Percentiles rank a stretch among this genome's conserved stretches.
Evolutionary conservation across 2,329 filamentous ascomycete genomes (phyloP).

Genomic region (Fusarium solani-melongenae): DNA sequence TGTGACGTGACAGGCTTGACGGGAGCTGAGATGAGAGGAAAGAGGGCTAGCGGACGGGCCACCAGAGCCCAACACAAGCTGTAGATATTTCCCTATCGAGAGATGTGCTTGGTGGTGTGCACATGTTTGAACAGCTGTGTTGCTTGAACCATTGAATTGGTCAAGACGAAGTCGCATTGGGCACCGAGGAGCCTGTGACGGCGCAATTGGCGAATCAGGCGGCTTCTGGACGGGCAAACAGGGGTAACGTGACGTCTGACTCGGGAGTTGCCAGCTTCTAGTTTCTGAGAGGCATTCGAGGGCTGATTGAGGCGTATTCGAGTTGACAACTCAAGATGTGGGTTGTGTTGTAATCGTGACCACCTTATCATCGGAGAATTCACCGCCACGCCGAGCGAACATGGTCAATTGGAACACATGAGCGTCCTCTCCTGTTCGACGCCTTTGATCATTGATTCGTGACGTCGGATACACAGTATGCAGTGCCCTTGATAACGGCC

Average conservation of each 20-base stretch:
- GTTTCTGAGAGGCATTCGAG: not conserved
- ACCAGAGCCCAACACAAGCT: conserved; percentile 6
- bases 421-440: not conserved
- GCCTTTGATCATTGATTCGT: not conserved
- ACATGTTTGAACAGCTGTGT: conserved; percentile 13
- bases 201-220: conserved; percentile 19
- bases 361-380: not conserved
- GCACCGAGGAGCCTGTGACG: conserved; percentile 10
- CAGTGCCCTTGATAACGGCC: conserved; percentile 3
- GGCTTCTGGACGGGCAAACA: conserved; percentile 10
- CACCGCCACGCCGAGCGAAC: not conserved
- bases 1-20: conserved; percentile 29
- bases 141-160: conserved; percentile 11
- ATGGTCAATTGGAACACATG: not conserved
- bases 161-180: conserved; percentile 27
- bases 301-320: not conserved
- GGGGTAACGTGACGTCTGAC: conserved; percentile 8
- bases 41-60: conserved; percentile 10
- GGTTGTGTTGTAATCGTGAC: not conserved
- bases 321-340: conserved; percentile 26
- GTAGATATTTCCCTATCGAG: conserved; percentile 27
- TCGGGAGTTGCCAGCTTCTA: not conserved
- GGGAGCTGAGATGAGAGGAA: conserved; percentile 26
- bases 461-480: conserved; percentile 8
- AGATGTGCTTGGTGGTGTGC: conserved; percentile 26